Evolutionary conservation across 176 grass and related monocot species (phyloP).

Genomic region (Eremochloa ophiuroides): DNA sequence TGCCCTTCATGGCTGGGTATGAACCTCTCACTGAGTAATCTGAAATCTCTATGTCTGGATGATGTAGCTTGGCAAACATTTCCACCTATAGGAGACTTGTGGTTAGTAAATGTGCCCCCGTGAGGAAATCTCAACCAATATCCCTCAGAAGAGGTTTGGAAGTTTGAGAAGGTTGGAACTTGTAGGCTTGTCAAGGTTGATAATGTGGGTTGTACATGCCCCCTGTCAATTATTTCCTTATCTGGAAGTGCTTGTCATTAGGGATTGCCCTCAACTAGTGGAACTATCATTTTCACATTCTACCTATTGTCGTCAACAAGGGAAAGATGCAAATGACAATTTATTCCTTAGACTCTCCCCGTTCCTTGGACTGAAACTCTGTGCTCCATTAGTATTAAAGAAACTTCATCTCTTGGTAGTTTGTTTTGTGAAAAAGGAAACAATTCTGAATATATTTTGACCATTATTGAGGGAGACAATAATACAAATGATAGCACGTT

Average conservation of each 20-base stretch:
- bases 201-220: neutral
- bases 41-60: neutral
- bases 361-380: neutral
- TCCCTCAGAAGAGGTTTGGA: neutral
- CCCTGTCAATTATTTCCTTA: neutral
- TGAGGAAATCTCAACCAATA: neutral
- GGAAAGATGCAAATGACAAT: neutral
- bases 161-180: neutral
- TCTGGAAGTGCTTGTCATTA: neutral
- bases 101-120: neutral
- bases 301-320: neutral
- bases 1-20: neutral
- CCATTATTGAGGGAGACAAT: too few species aligned
- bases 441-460: too few species aligned
- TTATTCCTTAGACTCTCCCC: neutral
- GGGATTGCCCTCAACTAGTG: neutral
- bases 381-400: accelerated
- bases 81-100: neutral
- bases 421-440: too few species aligned
- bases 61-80: neutral
- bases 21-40: neutral
- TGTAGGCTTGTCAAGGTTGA: too few species aligned
- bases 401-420: too few species aligned
- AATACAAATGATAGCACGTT: too few species aligned
- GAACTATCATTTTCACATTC: neutral